Base-by-base conservation (phyloP, 768 basidiomycete species). In the Suillus cothurnatus region DNA sequence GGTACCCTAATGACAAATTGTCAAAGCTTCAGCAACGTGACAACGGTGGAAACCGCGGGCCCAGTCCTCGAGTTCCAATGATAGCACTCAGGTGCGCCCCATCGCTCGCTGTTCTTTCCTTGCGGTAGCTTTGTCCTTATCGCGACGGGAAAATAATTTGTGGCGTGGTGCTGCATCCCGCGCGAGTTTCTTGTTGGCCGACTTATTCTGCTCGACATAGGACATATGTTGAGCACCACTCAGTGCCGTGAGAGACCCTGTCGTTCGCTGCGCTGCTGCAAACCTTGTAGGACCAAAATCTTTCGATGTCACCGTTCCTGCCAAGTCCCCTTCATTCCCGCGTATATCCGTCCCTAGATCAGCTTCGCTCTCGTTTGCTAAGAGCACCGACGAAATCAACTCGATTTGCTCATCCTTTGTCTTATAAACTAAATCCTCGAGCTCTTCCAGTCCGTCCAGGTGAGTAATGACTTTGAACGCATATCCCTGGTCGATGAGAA, bases 391-490 rank as follows among this genome's bases (percentile, higher is more conserved):
- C 65, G 93, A 91, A n/a, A 99, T 84, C 21, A 99, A 87, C 75
- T 98, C 97, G 65, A 99, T 97, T 79, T 99, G 97, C 73, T 97
- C 93, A 71, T 94, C 89, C 72, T 87, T 86, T 47, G 93, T 94
- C 72, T 86, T 88, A 81, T 97, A 99, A 59, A 98, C 97, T 61
- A 99, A 84, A 72, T 95, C 92, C 4, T 91, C 88, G 68, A 95
- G 83, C 50, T 85, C 82, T 64, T 97, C 91, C 32, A 99, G 82
- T 11, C 97, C 97, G 68, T 99, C 95, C 21, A 99, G 86, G 71
- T 96, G 93, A 2, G 97, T 99, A 78, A 99, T 99, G 61, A 99
- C 97, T 79, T 99, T 99, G 87, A 99, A 99, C 7, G 97, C 93
- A 79, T 99, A 99, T 3, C 97, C 97, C 79, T 98, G 96, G 74